Evolutionary conservation across 2,329 filamentous ascomycete species (phyloP), one percentile per base, ranked within the genome.

Genomic region (Verticillium longisporum): DNA sequence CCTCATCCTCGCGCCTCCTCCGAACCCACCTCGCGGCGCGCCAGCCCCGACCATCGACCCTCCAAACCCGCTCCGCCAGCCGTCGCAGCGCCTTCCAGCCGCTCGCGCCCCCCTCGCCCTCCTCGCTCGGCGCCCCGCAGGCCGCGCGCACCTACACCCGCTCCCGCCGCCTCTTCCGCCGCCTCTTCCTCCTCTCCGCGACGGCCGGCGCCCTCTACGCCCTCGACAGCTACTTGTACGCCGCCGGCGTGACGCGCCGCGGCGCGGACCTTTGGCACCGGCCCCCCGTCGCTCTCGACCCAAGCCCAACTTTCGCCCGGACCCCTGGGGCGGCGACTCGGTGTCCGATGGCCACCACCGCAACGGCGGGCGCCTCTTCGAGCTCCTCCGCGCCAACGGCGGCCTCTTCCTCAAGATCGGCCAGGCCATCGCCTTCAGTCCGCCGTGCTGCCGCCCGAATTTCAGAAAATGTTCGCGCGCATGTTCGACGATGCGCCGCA

Each of bases 401-500:
- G 95, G 95, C 0, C 77, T 99, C 18, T 99, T 98, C 72, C 81
- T 98, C 71, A 99, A 99, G 82, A 97, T 99, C 62, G 95, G 95
- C 0, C 95, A 99, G 80, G 95, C 95, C 4, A 94, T 99, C 67
- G 95, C 94, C 14, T 98, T 98, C 95, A 99, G 80, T 94, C 90
- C 67, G 94, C 94, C 0, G 88, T 98, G 32, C 78, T 99, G 64
- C 95, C 95, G 32, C 91, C 93, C 0, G 92, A 97, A 74, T 98
- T 98, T 68, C 92, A 97, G 78, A 88, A 88, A 70, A 98, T 97
- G 92, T 99, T 99, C 72, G 82, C 89, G 26, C 85, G 89, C 69
- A 97, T 99, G 92, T 99, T 98, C 72, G 95, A 98, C 72, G 94
- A 98, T 78, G 95, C 95, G 64, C 93, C 94, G 41, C 93, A 97